Percentiles rank a stretch among this genome's conserved stretches.
Conservation (phyloP, 2,329 filamentous ascomycete species). For the Mollisia scopiformis region DNA sequence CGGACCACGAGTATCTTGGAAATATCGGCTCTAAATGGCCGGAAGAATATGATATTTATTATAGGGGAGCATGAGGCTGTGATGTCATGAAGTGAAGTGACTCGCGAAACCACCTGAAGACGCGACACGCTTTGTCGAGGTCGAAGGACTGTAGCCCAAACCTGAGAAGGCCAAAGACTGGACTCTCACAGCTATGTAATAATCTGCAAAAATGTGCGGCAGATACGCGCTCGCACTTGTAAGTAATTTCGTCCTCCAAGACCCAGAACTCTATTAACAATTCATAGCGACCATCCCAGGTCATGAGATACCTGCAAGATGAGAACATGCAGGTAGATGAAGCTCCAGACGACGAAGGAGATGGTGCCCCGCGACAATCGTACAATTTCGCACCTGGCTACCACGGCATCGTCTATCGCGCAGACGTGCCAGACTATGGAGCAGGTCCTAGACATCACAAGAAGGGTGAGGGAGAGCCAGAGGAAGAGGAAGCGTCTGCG, state of each 20-base stretch:
- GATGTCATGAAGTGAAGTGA: conserved; percentile 12
- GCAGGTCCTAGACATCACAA: conserved; percentile 43
- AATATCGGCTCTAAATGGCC: too few relatives aligned
- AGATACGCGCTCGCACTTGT: conserved; percentile 37
- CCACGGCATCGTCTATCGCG: conserved; percentile 83
- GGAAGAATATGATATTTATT: too few relatives aligned
- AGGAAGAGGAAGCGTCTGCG: conserved; percentile 25
- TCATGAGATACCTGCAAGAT: conserved; percentile 73
- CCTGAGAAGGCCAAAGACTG: not conserved
- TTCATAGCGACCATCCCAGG: conserved; percentile 71
- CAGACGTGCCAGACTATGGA: conserved; percentile 67
- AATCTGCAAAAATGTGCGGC: conserved; percentile 36
- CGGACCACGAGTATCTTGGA: too few relatives aligned
- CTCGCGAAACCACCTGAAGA: conserved; percentile 5
- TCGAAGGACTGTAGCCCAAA: too few relatives aligned
- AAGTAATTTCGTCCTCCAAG: not conserved
- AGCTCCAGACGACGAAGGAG: conserved; percentile 69
- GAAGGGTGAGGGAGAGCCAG: conserved; percentile 28
- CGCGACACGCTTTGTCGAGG: not conserved
- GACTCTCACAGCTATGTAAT: not conserved
- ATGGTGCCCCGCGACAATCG: conserved; percentile 63
- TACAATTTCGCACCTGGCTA: conserved; percentile 95
- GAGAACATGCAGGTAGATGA: conserved; percentile 75
- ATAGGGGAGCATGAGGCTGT: too few relatives aligned
- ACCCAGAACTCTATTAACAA: not conserved